Percentiles rank a stretch among this genome's conserved stretches.
phyloP scores from a whole-genome alignment of 805 yeast species.

The Lachancea waltii region DNA sequence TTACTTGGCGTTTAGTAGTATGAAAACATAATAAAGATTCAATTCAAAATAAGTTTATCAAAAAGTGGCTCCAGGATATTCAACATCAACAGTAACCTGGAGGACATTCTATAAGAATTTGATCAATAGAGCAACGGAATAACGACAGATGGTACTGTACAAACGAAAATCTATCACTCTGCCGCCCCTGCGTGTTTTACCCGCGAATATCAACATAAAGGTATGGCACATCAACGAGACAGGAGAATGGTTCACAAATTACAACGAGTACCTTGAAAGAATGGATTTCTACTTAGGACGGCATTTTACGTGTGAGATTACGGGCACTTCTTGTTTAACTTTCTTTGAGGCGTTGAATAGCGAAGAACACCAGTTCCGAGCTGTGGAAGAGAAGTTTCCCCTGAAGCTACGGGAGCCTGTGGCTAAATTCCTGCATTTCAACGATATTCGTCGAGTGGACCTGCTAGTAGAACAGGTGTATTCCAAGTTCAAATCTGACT shows the following conservation, averaged over 20 bases:
- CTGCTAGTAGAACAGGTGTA: constrained; percentile 84
- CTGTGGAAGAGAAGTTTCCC: constrained; percentile 79
- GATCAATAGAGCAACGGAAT: too few species aligned
- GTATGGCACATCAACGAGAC: constrained; percentile 84
- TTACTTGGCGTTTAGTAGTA: not conserved
- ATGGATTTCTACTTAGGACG: constrained; percentile 66
- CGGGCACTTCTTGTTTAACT: constrained; percentile 88
- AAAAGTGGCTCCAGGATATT: too few species aligned
- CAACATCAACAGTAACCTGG: too few species aligned
- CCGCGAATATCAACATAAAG: constrained; percentile 47
- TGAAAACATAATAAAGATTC: not conserved
- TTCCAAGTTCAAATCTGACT: constrained; percentile 67
- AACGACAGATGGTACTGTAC: constrained; percentile 67
- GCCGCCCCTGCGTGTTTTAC: constrained; percentile 51
- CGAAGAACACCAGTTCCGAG: constrained; percentile 56
- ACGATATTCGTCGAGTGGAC: constrained; percentile 75
- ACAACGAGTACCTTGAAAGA: constrained; percentile 67
- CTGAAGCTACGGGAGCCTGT: constrained; percentile 89
- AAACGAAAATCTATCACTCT: constrained; percentile 65
- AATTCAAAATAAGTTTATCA: not conserved
- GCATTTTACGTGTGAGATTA: constrained; percentile 90
- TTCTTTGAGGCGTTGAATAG: constrained; percentile 81
- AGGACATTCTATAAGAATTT: too few species aligned
- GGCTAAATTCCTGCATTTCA: constrained; percentile 76
- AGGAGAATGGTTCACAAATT: constrained; percentile 76